Percentiles rank a stretch among this genome's conserved stretches.
These are phyloP conservation scores for Oryza glaberrima DNA, from an alignment of 176 grass and related monocot genomes.

Conservation along the genomic window DNA sequence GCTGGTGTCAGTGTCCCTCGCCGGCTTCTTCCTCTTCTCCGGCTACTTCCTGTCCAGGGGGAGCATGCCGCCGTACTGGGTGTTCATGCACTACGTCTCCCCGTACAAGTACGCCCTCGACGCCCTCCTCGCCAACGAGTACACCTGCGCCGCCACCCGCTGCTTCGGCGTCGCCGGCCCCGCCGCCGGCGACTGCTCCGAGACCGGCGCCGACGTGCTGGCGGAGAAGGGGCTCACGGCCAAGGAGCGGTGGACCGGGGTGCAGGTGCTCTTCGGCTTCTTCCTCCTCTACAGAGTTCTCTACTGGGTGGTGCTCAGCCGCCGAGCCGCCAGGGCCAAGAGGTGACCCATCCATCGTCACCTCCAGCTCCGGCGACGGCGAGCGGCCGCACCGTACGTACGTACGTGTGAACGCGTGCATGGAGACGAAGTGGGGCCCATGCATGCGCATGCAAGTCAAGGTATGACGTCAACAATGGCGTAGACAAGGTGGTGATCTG, in stretches of 20 bases:
- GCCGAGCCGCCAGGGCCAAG: slow-evolving; percentile 69
- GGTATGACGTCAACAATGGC: slow-evolving; percentile 11
- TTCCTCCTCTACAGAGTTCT: slow-evolving; percentile 93
- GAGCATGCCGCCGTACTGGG: slow-evolving; percentile 94
- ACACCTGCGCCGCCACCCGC: slow-evolving; percentile 55
- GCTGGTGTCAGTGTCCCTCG: slow-evolving; percentile 71
- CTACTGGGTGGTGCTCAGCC: slow-evolving; percentile 87
- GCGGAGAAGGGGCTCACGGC: slow-evolving; percentile 53
- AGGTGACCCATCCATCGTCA: slow-evolving; percentile 31
- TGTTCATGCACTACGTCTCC: slow-evolving; percentile 88
- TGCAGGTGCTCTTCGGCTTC: slow-evolving; percentile 86
- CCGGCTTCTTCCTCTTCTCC: slow-evolving; percentile 97
- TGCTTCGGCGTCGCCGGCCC: slow-evolving; percentile 58
- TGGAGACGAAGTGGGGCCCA: slow-evolving; percentile 8
- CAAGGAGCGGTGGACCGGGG: slow-evolving; percentile 73
- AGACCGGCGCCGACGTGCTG: slow-evolving; percentile 74
- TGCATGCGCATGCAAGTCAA: slow-evolving; percentile 8
- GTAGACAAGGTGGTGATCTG: too few species aligned
- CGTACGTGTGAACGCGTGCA: slow-evolving; percentile 51
- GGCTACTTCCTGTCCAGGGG: slow-evolving; percentile 86
- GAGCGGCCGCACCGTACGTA: not conserved
- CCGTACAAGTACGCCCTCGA: slow-evolving; percentile 96
- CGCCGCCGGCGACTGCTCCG: slow-evolving; percentile 49
- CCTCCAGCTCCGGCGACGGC: not conserved
- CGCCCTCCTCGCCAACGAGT: slow-evolving; percentile 91